Evolutionary conservation across 257 asterid genomes (phyloP), one percentile per base, ranked within the genome.

Genomic region (Ilex asprella): DNA sequence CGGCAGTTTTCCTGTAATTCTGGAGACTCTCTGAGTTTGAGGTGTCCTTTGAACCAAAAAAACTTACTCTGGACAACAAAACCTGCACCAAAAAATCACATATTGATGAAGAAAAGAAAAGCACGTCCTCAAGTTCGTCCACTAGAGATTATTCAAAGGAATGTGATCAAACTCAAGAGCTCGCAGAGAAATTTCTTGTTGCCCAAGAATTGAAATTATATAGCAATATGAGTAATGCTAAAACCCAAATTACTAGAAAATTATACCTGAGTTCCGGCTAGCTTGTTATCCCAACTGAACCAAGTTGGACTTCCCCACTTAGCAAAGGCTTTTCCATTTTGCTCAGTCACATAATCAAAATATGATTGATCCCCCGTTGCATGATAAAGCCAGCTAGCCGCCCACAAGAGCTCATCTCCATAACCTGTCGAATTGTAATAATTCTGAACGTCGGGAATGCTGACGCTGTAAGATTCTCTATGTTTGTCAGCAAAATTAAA

Each of bases 351-450:
- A 35, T 69, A 92, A 2, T 89, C 83, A 0, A 75, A 61, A 63
- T 87, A 92, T 10, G 78, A 16, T 16, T 66, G 63, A 7, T 89
- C 91, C 32, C 76, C 73, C 0, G 99, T 89, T 13, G 99, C 97
- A 55, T 92, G 97, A 44, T 85, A 89, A 21, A 89, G 88, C 99
- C 99, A 92, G 56, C 80, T 63, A 3, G 97, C 99, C 0, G 99
- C 99, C 99, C 99, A 92, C 78, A 92, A 31, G 55, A 89, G 96
- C 86, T 92, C 98, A 55, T 92, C 98, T 0, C 97, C 97, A 9
- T 80, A 91, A 39, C 95, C 95, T 0, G 95, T 88, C 3, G 98
- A 91, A 39, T 91, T 91, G 56, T 92, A 92, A 73, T 56, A 92
- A 0, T 73, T 79, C 53, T 55, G 72, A 1, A 89, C 94, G 55